Percentiles rank a stretch among this genome's conserved stretches.
Evolutionary conservation across 768 basidiomycete genomes (phyloP).

Genomic region (Rubroboletus satanas): DNA sequence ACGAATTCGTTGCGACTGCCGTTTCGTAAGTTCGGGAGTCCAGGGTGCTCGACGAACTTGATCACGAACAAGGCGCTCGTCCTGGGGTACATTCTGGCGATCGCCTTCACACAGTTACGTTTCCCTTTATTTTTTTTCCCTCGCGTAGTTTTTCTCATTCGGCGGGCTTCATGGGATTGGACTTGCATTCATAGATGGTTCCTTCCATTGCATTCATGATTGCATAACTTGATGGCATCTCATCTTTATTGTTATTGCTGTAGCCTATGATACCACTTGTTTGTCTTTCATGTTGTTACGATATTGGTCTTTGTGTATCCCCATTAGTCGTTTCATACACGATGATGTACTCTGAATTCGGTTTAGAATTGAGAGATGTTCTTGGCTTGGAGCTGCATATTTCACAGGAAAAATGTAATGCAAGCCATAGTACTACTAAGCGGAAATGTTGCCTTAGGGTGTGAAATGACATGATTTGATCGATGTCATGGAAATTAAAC

Average conservation of each 20-base stretch:
- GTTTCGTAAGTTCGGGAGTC: slow-evolving; percentile 9
- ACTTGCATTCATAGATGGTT: background rate
- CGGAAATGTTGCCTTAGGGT: too few relatives aligned
- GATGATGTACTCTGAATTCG: background rate
- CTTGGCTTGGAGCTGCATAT: background rate
- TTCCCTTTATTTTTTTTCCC: too few relatives aligned
- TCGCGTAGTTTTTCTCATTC: background rate
- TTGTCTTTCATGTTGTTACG: background rate
- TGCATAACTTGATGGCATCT: background rate
- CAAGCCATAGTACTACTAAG: too few relatives aligned
- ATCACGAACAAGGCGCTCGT: background rate
- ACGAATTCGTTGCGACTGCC: slow-evolving; percentile 44
- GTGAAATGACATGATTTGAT: too few relatives aligned
- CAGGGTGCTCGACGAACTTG: background rate
- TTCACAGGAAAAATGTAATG: background rate
- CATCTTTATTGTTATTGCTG: slow-evolving; percentile 1
- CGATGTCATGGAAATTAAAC: background rate
- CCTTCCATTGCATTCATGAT: background rate
- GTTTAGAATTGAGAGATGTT: background rate
- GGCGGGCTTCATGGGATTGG: background rate
- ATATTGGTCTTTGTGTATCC: background rate
- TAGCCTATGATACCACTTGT: background rate
- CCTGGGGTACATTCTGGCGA: background rate
- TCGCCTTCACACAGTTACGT: background rate
- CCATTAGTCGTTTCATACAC: background rate